Base-by-base conservation (phyloP, 2,329 filamentous ascomycete genomes). In the Knufia fluminis region DNA sequence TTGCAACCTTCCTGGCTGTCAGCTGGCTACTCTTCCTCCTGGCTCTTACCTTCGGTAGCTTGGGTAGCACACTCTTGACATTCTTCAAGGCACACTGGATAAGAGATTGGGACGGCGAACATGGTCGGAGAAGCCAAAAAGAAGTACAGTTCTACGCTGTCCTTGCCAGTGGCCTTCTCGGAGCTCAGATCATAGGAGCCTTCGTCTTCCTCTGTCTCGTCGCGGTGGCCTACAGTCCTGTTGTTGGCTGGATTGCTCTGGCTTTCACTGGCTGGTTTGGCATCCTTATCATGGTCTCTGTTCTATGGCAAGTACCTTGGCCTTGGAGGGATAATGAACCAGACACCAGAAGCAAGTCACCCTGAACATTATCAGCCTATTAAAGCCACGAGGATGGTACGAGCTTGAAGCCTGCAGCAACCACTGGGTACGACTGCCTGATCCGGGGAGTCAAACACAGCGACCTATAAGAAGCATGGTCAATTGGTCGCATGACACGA, bases 11-110 rank as follows among this genome's bases (percentile, higher is more conserved):
- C 51, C 53, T 60, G 3, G 51, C 56, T 16, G 52, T 59, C 43
- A 56, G 52, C 38, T 60, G 59, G 57, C 54, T 60, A 10, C 47
- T 59, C 12, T 60, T 59, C 50, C 49, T 60, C 22, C 55, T 60
- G 32, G 56, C 50, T n/a, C 42, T 59, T 31, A 56, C 56, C 9
- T 56, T 59, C 42, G 56, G 54, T 23, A 53, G 54, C 14, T 45
- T 59, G 12, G 55, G 57, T 7, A 57, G 54, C 14, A 59, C 57
- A 12, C 40, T 60, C 10, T 42, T 60, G 40, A 58, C 53, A 3
- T 60, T 60, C 50, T 60, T 58, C 54, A 52, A 56, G 23, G 49
- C 46, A 28, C 57, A 57, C 43, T 59, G 56, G 56, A 49, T 54
- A 43, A 50, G 47, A n/a, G 56, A 59, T 40, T 60, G 59, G 59